phyloP scores from a whole-genome alignment of 768 basidiomycete genomes.

The Gyrodon lividus region DNA sequence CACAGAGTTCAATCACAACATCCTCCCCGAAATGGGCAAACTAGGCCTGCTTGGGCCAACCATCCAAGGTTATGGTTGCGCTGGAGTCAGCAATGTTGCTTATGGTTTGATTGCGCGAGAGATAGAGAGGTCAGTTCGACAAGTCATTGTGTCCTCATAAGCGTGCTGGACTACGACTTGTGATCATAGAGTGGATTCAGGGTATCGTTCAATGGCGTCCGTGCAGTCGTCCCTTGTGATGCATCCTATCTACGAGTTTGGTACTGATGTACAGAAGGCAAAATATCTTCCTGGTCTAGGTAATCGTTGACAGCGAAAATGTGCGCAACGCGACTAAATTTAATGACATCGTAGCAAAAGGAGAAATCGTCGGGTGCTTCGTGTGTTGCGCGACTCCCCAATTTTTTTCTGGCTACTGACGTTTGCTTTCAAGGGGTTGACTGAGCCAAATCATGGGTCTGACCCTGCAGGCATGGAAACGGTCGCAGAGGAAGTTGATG shows the following conservation, averaged over 20 bases:
- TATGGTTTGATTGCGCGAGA: conserved; percentile 94
- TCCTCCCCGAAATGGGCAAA: conserved; percentile 89
- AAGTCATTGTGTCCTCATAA: neutral
- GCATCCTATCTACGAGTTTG: conserved; percentile 91
- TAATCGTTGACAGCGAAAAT: conserved; percentile 24
- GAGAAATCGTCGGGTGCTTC: conserved; percentile 90
- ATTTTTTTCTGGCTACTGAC: neutral
- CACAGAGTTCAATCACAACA: conserved; percentile 71
- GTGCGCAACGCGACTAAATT: conserved; percentile 4
- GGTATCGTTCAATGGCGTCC: conserved; percentile 91
- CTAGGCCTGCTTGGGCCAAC: conserved; percentile 91
- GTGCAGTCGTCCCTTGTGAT: conserved; percentile 97
- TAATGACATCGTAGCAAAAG: conserved; percentile 53
- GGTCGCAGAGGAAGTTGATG: conserved; percentile 77
- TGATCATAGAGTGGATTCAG: conserved; percentile 79
- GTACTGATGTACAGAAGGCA: conserved; percentile 86
- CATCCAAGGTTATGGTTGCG: conserved; percentile 91
- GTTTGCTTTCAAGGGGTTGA: conserved; percentile 64
- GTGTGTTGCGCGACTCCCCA: conserved; percentile 46
- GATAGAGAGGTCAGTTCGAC: conserved; percentile 69
- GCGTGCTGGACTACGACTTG: neutral
- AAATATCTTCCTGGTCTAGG: conserved; percentile 86
- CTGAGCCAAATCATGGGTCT: conserved; percentile 96
- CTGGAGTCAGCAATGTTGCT: conserved; percentile 86
- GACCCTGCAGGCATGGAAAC: conserved; percentile 99